Conservation (phyloP, 2,329 filamentous ascomycete genomes). For the Neophaeococcomyces mojaviensis region DNA sequence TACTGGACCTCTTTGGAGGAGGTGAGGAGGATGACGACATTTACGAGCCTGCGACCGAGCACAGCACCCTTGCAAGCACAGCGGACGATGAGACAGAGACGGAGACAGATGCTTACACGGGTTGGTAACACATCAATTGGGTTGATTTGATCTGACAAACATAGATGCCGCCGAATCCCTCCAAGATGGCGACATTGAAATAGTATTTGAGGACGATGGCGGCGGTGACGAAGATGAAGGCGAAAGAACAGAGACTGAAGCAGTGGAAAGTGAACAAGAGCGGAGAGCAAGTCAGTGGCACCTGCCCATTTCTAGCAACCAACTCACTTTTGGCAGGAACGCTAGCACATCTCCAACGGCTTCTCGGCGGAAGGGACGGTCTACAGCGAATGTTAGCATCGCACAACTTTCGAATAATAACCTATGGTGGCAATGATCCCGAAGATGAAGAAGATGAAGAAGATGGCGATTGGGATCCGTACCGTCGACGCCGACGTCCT, state of each 20-base stretch:
- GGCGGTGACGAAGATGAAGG: constrained; percentile 61
- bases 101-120: constrained; percentile 4
- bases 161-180: constrained; percentile 20
- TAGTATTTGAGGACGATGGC: constrained; percentile 30
- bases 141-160: background rate
- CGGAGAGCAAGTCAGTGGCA: background rate
- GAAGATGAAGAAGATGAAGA: constrained; percentile 28
- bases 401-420: constrained; percentile 26
- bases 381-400: constrained; percentile 43
- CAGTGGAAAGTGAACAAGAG: background rate
- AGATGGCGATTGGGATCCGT: constrained; percentile 25
- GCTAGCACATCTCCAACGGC: constrained; percentile 42
- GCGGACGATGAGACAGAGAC: constrained; percentile 7
- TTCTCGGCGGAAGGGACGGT: constrained; percentile 45
- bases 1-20: constrained; percentile 16
- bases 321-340: constrained; percentile 26
- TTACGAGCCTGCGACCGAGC: constrained; percentile 8
- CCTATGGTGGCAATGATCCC: constrained; percentile 24
- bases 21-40: constrained; percentile 19
- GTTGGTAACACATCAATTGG: background rate
- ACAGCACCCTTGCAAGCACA: constrained; percentile 1
- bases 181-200: constrained; percentile 16
- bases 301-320: background rate
- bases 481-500: constrained; percentile 35
- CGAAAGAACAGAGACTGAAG: constrained; percentile 43